phyloP scores from a whole-genome alignment of 495 filamentous ascomycete genomes.

The Lophiotrema nucula region DNA sequence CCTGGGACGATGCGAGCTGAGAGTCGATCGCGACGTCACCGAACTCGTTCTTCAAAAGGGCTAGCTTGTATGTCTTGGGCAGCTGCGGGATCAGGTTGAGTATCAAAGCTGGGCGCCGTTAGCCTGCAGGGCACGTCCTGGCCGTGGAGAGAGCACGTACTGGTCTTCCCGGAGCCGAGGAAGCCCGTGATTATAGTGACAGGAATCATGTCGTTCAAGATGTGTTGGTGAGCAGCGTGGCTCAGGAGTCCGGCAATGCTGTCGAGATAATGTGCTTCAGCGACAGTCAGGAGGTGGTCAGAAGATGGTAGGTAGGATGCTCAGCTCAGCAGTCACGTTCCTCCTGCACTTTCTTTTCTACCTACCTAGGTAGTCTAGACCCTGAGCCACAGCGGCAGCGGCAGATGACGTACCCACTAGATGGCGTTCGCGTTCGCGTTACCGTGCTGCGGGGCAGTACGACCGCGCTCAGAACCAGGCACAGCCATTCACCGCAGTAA shows the following conservation, averaged over 20 bases:
- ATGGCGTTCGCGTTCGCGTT: background rate
- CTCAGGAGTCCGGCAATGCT: too few relatives aligned
- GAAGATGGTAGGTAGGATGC: too few relatives aligned
- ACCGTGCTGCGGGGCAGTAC: background rate
- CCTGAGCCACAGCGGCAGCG: background rate
- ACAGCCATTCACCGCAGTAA: too few relatives aligned
- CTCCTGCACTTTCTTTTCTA: conserved; percentile 24
- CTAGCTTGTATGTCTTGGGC: conserved; percentile 71
- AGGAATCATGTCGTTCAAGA: conserved; percentile 61
- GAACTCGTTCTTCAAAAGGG: conserved; percentile 98
- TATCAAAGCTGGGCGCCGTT: conserved; percentile 56
- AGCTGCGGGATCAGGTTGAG: conserved; percentile 88
- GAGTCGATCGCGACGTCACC: conserved; percentile 92
- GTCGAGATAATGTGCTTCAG: too few relatives aligned
- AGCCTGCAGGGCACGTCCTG: too few relatives aligned
- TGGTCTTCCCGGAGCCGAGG: conserved; percentile 65
- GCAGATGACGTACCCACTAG: background rate
- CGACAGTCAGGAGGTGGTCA: too few relatives aligned
- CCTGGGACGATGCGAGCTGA: conserved; percentile 73
- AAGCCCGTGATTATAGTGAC: conserved; percentile 96
- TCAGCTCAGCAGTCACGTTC: too few relatives aligned
- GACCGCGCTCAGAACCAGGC: too few relatives aligned
- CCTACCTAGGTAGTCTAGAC: too few relatives aligned
- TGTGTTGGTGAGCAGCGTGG: too few relatives aligned
- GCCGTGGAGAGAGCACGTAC: too few relatives aligned